Percentiles rank a stretch among this genome's conserved stretches.
These are phyloP conservation scores for Neonectria sp. DNA, from an alignment of 2,329 filamentous ascomycete genomes.

Conservation along the genomic window DNA sequence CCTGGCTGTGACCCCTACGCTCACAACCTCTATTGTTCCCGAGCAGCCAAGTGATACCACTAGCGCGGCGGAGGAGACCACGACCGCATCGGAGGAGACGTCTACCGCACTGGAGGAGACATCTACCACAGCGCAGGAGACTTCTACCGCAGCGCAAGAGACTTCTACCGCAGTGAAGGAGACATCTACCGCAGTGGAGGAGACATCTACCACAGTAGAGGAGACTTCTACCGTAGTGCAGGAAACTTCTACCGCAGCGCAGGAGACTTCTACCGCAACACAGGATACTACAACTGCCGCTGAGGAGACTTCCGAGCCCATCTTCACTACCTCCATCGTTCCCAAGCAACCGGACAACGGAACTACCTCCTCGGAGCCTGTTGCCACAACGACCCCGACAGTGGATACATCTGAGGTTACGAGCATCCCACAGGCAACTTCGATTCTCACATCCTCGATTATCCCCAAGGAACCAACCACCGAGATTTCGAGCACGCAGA, in stretches of 20 bases:
- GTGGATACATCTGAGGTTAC: background rate
- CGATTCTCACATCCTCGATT: constrained; percentile 40
- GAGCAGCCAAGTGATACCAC: constrained; percentile 15
- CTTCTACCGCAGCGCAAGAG: constrained; percentile 20
- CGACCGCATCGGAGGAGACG: background rate
- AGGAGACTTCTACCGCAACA: constrained; percentile 27
- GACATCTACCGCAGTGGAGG: background rate
- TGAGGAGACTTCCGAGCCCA: constrained; percentile 30
- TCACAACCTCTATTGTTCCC: constrained; percentile 17
- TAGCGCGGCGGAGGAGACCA: constrained; percentile 12
- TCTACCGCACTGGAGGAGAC: constrained; percentile 6
- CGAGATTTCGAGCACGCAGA: background rate
- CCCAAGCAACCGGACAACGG: constrained; percentile 3
- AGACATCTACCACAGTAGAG: constrained; percentile 9
- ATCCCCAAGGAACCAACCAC: background rate
- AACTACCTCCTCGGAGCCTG: constrained; percentile 1
- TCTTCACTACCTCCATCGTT: constrained; percentile 23
- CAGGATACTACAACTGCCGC: constrained; percentile 4
- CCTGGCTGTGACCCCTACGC: constrained; percentile 16
- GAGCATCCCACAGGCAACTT: constrained; percentile 4
- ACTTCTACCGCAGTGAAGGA: constrained; percentile 24
- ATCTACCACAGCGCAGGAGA: background rate
- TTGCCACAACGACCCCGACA: background rate
- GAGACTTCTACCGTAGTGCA: constrained; percentile 30
- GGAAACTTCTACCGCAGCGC: constrained; percentile 12